A percentile compares a stretch with the other conserved stretches of the same genome.
These are phyloP conservation scores for Chrysoporthe puriensis DNA, from an alignment of 2,329 filamentous ascomycete species.

Conservation along the genomic window DNA sequence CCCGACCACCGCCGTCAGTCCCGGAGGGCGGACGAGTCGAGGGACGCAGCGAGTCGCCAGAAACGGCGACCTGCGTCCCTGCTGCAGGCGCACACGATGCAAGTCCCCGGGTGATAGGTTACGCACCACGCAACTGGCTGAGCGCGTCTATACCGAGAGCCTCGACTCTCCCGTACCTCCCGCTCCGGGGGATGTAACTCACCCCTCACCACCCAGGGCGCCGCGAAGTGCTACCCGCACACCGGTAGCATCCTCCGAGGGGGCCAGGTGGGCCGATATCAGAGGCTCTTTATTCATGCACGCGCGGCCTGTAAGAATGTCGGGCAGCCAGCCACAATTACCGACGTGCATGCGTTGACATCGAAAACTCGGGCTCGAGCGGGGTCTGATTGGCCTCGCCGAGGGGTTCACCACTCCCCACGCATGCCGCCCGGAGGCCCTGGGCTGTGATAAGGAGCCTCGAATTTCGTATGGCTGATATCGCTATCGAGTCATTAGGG, in stretches of 20 bases:
- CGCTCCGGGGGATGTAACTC: conserved; percentile 2
- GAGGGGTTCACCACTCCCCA: not conserved
- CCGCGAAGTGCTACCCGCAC: too few species aligned
- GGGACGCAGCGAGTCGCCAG: not conserved
- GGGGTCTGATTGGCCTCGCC: conserved; percentile 5
- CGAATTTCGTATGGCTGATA: not conserved
- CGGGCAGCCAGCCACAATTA: conserved; percentile 11
- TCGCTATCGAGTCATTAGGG: not conserved
- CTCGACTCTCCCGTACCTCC: not conserved
- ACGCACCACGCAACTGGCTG: not conserved
- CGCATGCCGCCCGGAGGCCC: not conserved
- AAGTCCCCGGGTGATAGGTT: not conserved
- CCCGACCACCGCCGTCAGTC: not conserved
- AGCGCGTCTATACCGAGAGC: not conserved
- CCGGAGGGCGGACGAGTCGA: not conserved
- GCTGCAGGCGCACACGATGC: not conserved
- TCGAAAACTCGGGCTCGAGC: not conserved
- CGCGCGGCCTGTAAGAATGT: not conserved
- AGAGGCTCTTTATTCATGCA: conserved; percentile 1
- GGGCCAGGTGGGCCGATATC: not conserved
- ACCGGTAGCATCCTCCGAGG: not conserved
- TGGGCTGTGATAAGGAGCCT: not conserved
- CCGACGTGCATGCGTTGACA: conserved; percentile 17
- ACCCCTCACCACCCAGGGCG: not conserved
- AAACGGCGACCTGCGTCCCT: not conserved